Base-by-base conservation (phyloP, 2,329 filamentous ascomycete species). In the Harringtonia aguacate region DNA sequence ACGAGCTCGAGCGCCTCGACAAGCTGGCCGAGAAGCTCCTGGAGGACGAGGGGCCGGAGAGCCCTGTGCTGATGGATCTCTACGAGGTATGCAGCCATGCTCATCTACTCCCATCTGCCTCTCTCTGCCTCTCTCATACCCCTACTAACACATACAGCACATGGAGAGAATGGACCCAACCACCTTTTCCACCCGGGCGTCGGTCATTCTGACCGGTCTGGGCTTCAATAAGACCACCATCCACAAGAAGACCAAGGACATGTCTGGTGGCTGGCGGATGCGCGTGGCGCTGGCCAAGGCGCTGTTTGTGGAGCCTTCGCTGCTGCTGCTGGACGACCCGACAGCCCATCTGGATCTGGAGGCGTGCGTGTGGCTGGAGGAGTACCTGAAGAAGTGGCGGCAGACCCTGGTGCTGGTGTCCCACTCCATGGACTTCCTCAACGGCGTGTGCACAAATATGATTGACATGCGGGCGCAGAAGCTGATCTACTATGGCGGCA, bases 201-300 rank as follows among this genome's bases (percentile, higher is more conserved):
- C 90, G 45, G 81, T 95, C 53, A 98, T 98, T 63, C 69, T 98
- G 56, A 98, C 92, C 45, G 92, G 92, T 88, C 84, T 98, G 47
- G 92, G 92, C 54, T 98, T 98, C 80, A 95, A 98, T 81, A 97
- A 97, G 75, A 70, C 68, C 56, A 98, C 94, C 45, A 97, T 98
- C 61, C 73, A 94, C 67, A 98, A 98, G 79, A 95, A 94, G 81
- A 98, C 94, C 58, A 98, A 97, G 79, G 94, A 98, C 66, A 98
- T 98, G 94, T 98, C 92, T 53, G 92, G 92, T 86, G 92, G 92
- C 57, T 98, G 92, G 92, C 82, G 90, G 75, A 98, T 98, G 92
- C 87, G 94, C 77, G 92, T 98, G 47, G 92, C 92, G 46, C 81
- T 98, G 49, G 92, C 77, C 62, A 95, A 97, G 75, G 92, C 92